Base-by-base conservation (phyloP, 768 basidiomycete species). In the Phylloporus sp. region DNA sequence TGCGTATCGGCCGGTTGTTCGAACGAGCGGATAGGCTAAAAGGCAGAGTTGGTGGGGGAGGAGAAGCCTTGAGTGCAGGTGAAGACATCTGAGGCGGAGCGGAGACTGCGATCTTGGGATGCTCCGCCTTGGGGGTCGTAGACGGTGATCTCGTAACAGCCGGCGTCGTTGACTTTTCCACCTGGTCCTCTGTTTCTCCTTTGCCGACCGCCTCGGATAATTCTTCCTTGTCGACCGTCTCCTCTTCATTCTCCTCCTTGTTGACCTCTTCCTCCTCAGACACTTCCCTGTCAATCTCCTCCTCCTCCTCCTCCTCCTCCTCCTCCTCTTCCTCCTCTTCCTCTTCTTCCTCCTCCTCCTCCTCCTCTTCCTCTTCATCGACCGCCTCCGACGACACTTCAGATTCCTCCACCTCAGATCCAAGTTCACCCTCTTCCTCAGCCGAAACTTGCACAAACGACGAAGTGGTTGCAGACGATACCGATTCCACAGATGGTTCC, bases 71-170 rank as follows among this genome's bases (percentile, higher is more conserved):
- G 13, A 42, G 37, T 13, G 51, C 26, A 17, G 56, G 46, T 27
- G 60, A 54, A 11, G 65, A 41, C 8, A 56, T 57, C 21, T 64
- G 58, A 17, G 68, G 60, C 23, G 69, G 54, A 1, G 68, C 31
- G n/a, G 54, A 53, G 15, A 73, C 58, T 13, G 65, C 55, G 22
- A 77, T 71, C 14, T 60, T 62, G 1, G 75, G 75, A 21, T 67
- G 57, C 40, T 81, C 80, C 4, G 75, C 74, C 53, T 76, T 78
- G 9, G 82, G 83, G 8, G 82, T 81, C 13, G 72, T 68, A 14
- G 82, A 82, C 3, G 78, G 69, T 33, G 82, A 81, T 34, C 79
- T 71, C 26, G 73, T 71, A 14, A 50, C 44, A 10, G 71, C 54
- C 2, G 77, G 73, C 3, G 73, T 61, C 8, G 33, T 6, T 15